Evolutionary conservation across 441 rosid species (phyloP).

Genomic region (Mallotus repandus): DNA sequence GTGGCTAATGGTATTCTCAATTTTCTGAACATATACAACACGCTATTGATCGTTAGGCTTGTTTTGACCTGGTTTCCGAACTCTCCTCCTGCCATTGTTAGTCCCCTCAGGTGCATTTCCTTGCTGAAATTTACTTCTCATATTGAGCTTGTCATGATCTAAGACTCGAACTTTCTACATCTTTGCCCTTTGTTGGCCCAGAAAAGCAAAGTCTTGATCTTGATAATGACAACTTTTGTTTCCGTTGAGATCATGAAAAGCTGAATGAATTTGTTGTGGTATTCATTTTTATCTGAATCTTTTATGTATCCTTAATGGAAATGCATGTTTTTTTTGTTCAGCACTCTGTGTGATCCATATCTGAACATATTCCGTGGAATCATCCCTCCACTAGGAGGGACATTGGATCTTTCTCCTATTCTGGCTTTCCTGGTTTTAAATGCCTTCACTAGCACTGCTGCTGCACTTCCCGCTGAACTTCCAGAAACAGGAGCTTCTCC

Average conservation of each 20-base stretch:
- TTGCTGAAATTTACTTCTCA: neutral
- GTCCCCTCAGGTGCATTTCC: conserved; percentile 68
- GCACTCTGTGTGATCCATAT: conserved; percentile 92
- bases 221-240: too few species aligned
- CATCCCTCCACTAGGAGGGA: conserved; percentile 91
- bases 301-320: neutral
- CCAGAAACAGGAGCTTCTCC: conserved; percentile 41
- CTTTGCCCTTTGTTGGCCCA: too few species aligned
- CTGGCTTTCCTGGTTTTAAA: conserved; percentile 80
- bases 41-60: conserved; percentile 70
- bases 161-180: too few species aligned
- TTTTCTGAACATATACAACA: conserved; percentile 78
- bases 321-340: conserved; percentile 29
- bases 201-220: too few species aligned
- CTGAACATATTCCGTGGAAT: conserved; percentile 91
- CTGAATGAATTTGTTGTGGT: neutral
- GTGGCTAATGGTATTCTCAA: conserved; percentile 77
- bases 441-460: conserved; percentile 76
- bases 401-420: conserved; percentile 84
- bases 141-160: neutral
- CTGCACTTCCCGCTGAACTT: conserved; percentile 88
- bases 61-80: conserved; percentile 97
- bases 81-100: conserved; percentile 87
- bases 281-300: neutral
- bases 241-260: neutral